Percentiles rank a stretch among this genome's conserved stretches.
These are phyloP conservation scores for Hortaea sp. DNA, from an alignment of 2,329 filamentous ascomycete genomes.

Conservation along the genomic window DNA sequence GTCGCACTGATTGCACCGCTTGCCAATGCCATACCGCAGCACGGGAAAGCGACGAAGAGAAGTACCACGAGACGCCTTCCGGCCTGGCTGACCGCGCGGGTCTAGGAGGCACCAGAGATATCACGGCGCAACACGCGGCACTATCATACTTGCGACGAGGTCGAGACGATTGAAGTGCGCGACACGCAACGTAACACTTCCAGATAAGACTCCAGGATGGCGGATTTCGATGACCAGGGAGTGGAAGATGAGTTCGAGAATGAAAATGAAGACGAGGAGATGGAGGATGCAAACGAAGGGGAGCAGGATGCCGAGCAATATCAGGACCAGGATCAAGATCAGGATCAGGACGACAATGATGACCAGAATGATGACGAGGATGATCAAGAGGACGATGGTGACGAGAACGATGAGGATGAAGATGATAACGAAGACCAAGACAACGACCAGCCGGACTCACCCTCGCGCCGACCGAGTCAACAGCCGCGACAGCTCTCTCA, in stretches of 20 bases:
- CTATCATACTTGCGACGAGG: not conserved
- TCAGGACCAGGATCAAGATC: slow-evolving; percentile 26
- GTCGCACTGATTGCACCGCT: no score
- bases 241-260: slow-evolving; percentile 34
- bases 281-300: slow-evolving; percentile 31
- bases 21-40: slow-evolving; percentile 3
- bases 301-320: slow-evolving; percentile 20
- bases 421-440: slow-evolving; percentile 28
- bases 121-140: no score
- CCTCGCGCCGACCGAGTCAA: slow-evolving; percentile 24
- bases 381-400: slow-evolving; percentile 26
- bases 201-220: slow-evolving; percentile 14
- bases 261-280: slow-evolving; percentile 36
- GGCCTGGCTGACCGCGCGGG: slow-evolving; percentile 2
- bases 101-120: no score
- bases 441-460: slow-evolving; percentile 36
- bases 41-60: slow-evolving; percentile 1
- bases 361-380: slow-evolving; percentile 31
- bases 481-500: slow-evolving; percentile 8
- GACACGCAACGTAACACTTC: no score
- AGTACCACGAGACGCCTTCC: slow-evolving; percentile 1
- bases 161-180: no score
- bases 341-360: slow-evolving; percentile 24
- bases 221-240: slow-evolving; percentile 36
- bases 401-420: slow-evolving; percentile 27